Conservation (phyloP, 495 filamentous ascomycete species). For the Aspergillus leporis region DNA sequence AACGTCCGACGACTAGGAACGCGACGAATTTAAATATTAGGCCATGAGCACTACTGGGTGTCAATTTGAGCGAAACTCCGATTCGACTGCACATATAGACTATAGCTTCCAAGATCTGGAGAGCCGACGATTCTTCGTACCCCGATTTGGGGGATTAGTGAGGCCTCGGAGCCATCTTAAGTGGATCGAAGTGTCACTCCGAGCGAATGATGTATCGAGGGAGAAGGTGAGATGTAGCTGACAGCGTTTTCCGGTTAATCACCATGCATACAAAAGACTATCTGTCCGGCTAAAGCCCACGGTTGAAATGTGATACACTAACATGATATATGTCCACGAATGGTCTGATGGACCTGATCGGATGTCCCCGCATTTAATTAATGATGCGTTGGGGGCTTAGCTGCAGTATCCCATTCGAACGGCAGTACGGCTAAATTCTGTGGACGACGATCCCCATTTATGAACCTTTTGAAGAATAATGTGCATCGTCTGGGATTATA, state of each 20-base stretch:
- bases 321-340: not conserved
- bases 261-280: not conserved
- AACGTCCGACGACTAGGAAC: not conserved
- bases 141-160: too few relatives aligned
- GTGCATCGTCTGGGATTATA: not conserved
- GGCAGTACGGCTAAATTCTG: not conserved
- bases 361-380: not conserved
- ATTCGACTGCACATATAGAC: not conserved
- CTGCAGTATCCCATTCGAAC: not conserved
- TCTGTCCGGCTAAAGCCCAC: not conserved
- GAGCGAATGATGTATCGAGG: not conserved
- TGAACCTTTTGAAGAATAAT: not conserved
- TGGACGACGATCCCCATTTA: not conserved
- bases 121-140: not conserved
- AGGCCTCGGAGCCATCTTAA: not conserved
- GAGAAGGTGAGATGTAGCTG: not conserved
- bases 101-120: not conserved
- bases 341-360: not conserved
- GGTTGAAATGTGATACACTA: not conserved
- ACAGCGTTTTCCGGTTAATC: not conserved
- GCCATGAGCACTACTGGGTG: not conserved
- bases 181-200: not conserved
- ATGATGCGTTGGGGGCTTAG: not conserved
- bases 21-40: not conserved
- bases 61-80: not conserved